phyloP scores from a whole-genome alignment of 2,329 filamentous ascomycete species.

The Metarhizium anisopliae region DNA sequence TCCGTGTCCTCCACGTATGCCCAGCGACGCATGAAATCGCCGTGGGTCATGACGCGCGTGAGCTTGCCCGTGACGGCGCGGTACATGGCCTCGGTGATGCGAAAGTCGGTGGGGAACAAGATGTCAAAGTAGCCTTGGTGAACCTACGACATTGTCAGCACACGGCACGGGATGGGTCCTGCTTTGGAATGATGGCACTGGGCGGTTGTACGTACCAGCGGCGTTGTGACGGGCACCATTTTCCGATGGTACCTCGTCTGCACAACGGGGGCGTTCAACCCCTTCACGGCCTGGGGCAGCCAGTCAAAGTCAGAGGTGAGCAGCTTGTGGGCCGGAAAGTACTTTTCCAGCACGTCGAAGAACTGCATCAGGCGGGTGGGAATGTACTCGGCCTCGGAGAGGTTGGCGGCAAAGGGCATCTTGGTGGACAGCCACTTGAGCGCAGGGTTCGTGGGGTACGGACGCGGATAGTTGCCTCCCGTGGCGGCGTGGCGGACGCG shows the following conservation, averaged over 20 bases:
- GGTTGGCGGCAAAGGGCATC: conserved; percentile 64
- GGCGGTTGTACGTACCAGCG: conserved; percentile 58
- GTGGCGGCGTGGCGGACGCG: conserved; percentile 74
- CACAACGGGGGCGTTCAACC: conserved; percentile 88
- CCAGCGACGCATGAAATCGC: conserved; percentile 85
- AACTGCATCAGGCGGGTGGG: conserved; percentile 94
- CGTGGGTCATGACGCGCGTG: conserved; percentile 75
- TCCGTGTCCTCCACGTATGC: conserved; percentile 83
- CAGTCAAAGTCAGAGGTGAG: conserved; percentile 85
- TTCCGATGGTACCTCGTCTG: conserved; percentile 84
- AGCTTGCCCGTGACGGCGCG: conserved; percentile 87
- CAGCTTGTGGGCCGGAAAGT: conserved; percentile 84
- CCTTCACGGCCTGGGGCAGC: conserved; percentile 72
- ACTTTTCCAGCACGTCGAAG: conserved; percentile 79
- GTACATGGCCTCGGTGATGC: conserved; percentile 84
- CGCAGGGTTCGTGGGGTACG: conserved; percentile 44
- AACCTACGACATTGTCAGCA: conserved; percentile 46
- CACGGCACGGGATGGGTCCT: neutral
- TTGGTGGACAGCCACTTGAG: conserved; percentile 53
- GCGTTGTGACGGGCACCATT: conserved; percentile 84
- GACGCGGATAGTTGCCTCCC: conserved; percentile 51
- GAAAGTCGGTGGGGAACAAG: conserved; percentile 93
- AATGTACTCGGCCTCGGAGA: conserved; percentile 83
- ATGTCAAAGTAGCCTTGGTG: conserved; percentile 99
- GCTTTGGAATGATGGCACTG: too few relatives aligned